A percentile compares a stretch with the other conserved stretches of the same genome.
Evolutionary conservation across 768 basidiomycete species (phyloP).

Genomic region (Boletus sp.): DNA sequence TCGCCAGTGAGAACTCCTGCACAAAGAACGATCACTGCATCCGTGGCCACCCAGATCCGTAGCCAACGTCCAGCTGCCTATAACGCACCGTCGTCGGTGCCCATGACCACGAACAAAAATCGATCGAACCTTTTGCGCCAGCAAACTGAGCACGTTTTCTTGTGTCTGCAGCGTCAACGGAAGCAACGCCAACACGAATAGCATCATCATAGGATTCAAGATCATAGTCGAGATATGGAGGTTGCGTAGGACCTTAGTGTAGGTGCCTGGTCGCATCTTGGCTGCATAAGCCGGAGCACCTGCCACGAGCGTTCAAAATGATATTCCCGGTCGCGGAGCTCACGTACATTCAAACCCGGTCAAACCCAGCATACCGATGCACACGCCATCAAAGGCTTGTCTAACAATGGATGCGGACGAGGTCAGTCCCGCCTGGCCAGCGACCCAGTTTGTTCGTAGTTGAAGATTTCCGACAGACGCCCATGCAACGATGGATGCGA

Average conservation of each 20-base stretch:
- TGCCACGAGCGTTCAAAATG: conserved; percentile 11
- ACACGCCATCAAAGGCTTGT: conserved; percentile 64
- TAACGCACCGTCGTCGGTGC: neutral
- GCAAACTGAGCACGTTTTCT: conserved; percentile 63
- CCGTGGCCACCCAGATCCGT: conserved; percentile 58
- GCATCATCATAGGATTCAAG: conserved; percentile 55
- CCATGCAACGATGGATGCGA: conserved; percentile 54
- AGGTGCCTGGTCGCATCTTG: conserved; percentile 53
- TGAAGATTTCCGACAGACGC: conserved; percentile 44
- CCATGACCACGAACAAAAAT: neutral
- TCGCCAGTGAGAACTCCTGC: conserved; percentile 69
- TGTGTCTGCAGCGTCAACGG: conserved; percentile 48
- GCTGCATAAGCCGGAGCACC: conserved; percentile 67
- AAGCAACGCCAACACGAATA: conserved; percentile 58
- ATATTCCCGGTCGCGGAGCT: neutral
- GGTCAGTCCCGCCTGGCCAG: conserved; percentile 29
- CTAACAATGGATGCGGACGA: conserved; percentile 35
- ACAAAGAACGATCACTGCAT: conserved; percentile 70
- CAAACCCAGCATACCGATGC: conserved; percentile 68
- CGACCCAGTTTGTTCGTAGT: conserved; percentile 55
- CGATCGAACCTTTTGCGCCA: conserved; percentile 52
- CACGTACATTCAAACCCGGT: conserved; percentile 66
- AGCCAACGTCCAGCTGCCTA: conserved; percentile 64
- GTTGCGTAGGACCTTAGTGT: conserved; percentile 62
- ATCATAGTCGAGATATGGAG: conserved; percentile 59